Base-by-base conservation (phyloP, 805 yeast genomes). In the Grigorovia yakushimaensis region DNA sequence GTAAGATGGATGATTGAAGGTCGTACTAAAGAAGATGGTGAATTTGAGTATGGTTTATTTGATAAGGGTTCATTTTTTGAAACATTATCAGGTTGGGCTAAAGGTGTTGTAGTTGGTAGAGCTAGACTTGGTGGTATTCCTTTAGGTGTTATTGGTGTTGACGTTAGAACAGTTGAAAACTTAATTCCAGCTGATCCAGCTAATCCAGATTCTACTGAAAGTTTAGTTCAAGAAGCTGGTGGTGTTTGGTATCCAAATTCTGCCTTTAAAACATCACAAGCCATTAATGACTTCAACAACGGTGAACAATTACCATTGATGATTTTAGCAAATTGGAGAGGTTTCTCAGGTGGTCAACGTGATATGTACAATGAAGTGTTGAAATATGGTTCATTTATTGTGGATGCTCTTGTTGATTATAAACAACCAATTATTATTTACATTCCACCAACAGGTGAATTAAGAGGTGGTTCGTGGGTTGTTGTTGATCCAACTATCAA, bases 391-490 rank as follows among this genome's bases (percentile, higher is more conserved):
- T 81, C 98, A 3, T 88, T 77, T 69, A 93, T 93, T 70, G 99
- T 93, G 54, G 99, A 93, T 66, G 97, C 98, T 13, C 77, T 93
- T 52, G 95, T 88, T 55, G 96, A 82, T 59, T 93, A 82, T 78
- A 87, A 87, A 67, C 98, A 93, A 70, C 99, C 99, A 50, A 84
- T 93, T 55, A 83, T 93, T 72, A 88, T 93, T 22, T 93, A 93
- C 70, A 91, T 93, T 67, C 98, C 99, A 45, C 99, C 99, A 49
- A 80, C 84, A 56, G 98, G 98, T 67, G 99, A 93, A 71, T 77
- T 93, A 57, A 85, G 99, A 78, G 99, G 99, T 74, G 99, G 99
- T 67, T 91, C 98, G 22, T 93, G 99, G 99, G 99, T 94, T 48
- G 99, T 93, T 57, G 96, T 93, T 65, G 99, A 93, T 70, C 97